Base-by-base conservation (phyloP, 2,329 filamentous ascomycete genomes). In the Endoconidiophora polonica region DNA sequence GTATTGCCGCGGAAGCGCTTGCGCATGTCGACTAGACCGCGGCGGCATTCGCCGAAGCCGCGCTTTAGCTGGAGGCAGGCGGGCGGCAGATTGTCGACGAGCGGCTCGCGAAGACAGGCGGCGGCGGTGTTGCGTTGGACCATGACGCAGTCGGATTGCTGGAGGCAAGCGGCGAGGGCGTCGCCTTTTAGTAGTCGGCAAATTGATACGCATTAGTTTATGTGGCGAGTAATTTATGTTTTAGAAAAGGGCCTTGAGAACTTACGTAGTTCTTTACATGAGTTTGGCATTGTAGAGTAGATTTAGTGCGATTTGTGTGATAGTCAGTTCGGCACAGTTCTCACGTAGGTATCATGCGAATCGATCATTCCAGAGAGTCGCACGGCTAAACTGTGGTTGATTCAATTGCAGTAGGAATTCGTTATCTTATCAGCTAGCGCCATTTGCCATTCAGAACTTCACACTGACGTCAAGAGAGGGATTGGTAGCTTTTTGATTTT, bases 1-100 rank as follows among this genome's bases (percentile, higher is more conserved):
- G 86, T 78, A 69, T 96, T 96, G 52, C 91, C 91, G 50, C 91
- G 78, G 67, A 98, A 96, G 33, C 91, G 83, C 70, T 96, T 96
- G 64, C 91, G 85, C 91, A 98, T 98, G 65, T 98, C 91, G 58
- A 96, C 83, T 78, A 94, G 79, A 56, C 91, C 91, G 56, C 90
- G 83, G 61, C 94, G 93, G 75, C 91, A 98, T 63, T 95, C 86
- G 63, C 86, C 84, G 60, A 93, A 91, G 43, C 87, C 86, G 64
- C 86, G 88, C 64, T 90, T 86, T 54, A 98, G 75, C 66, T 95
- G 90, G 63, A 90, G 86, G 68, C 91, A 98, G 66, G 83, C 81
- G 22, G 76, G 81, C 18, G 91, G 90, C 12, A 98, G 79, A 5
- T 80, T 81, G 55, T 91, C 81, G 63, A 79, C 72, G 55, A 94